Base-by-base conservation (phyloP, 2,329 filamentous ascomycete species). In the Xylaria sp. region DNA sequence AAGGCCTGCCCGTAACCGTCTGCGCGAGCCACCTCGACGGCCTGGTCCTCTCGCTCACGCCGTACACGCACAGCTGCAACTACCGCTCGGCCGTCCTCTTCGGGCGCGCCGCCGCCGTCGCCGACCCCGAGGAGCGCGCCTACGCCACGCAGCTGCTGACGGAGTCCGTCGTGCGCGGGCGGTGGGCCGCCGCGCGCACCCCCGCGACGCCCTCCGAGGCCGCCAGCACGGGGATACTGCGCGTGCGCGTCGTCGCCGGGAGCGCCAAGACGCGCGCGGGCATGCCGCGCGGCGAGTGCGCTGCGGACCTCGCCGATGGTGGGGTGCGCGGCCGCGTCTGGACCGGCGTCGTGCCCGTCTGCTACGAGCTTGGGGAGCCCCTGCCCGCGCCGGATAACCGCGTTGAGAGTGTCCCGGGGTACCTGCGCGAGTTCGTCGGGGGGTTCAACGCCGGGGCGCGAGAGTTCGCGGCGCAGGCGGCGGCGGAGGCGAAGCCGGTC, bases 31-130 rank as follows among this genome's bases (percentile, higher is more conserved):
- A 88, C 67, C 74, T 95, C 38, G 90, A 96, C 73, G 91, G 91
- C 38, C 77, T 94, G 48, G 86, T 96, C 7, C 83, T 96, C 26
- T 83, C 89, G 18, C 80, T 95, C 13, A 91, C 91, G 0, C 89
- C 91, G 11, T 89, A 90, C 75, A 84, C 83, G 54, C 90, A 95
- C 76, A 90, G 84, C 74, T 92, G 91, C 77, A 93, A 95, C 77
- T 96, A 94, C 75, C 89, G 90, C 58, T 91, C 87, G 38, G 89
- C 89, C 9, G 77, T 91, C 7, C 78, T 94, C 11, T 91, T 93
- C 66, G 92, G 91, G 1, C 83, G 86, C 68, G 91, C 88, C 0
- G 77, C 73, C 7, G 71, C 88, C 1, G 89, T 96, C 6, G 82
- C 83, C 1, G 83, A 88, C 56, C 70, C 74, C 0, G 82, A 79